phyloP scores from a whole-genome alignment of 202 grass and related monocot genomes.

The Elaeis oleifera region DNA sequence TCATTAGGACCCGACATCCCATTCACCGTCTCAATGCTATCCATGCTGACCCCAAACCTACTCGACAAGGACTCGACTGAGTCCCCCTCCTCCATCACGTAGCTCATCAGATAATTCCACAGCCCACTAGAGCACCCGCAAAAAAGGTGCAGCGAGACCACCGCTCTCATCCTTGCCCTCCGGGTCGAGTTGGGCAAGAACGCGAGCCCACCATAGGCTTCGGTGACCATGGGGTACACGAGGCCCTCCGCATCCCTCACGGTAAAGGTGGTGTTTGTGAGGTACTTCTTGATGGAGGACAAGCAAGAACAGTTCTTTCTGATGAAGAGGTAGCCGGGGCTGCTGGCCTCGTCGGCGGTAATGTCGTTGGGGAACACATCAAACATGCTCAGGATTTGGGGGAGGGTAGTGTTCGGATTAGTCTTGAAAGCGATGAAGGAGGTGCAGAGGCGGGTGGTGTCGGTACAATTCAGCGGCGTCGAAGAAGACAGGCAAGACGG shows the following conservation, averaged over 20 bases:
- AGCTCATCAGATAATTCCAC: constrained; percentile 95
- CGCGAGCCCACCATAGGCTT: constrained; percentile 61
- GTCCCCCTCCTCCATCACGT: constrained; percentile 70
- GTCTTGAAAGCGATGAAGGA: constrained; percentile 79
- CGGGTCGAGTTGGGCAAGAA: constrained; percentile 53
- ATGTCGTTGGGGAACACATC: constrained; percentile 59
- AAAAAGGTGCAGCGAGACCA: constrained; percentile 71
- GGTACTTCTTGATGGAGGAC: constrained; percentile 48
- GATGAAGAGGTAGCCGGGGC: constrained; percentile 81
- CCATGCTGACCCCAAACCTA: constrained; percentile 93
- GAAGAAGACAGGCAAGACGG: constrained; percentile 23
- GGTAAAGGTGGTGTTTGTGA: constrained; percentile 88
- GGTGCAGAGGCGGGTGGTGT: constrained; percentile 75
- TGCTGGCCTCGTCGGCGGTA: constrained; percentile 67
- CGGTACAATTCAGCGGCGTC: constrained; percentile 66
- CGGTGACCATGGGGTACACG: constrained; percentile 38
- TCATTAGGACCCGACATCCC: constrained; percentile 64
- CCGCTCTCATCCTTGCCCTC: constrained; percentile 39
- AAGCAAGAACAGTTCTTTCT: constrained; percentile 99
- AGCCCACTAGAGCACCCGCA: constrained; percentile 81
- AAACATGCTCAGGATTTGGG: constrained; percentile 78
- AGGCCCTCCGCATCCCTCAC: constrained; percentile 24
- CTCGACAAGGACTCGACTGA: constrained; percentile 75
- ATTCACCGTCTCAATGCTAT: constrained; percentile 88
- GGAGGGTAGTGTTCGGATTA: constrained; percentile 14